Evolutionary conservation across 2,329 filamentous ascomycete genomes (phyloP).

Genomic region (Scedosporium dehoogii): DNA sequence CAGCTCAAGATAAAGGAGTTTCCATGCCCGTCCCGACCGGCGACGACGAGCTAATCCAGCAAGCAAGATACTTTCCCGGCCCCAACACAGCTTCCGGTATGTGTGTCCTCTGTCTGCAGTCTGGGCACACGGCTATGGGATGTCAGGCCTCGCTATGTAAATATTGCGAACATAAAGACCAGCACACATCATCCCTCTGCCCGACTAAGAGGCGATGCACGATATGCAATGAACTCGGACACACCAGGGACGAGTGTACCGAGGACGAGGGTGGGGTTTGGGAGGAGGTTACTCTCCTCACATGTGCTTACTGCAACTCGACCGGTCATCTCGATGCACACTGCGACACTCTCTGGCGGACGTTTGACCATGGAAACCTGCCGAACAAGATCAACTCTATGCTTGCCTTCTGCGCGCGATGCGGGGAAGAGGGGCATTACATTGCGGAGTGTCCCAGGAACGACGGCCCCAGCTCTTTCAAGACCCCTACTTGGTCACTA

Average conservation of each 20-base stretch:
- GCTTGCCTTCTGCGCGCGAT: slow-evolving; percentile 44
- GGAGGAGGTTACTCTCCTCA: slow-evolving; percentile 18
- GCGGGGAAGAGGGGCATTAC: slow-evolving; percentile 45
- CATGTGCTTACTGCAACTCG: slow-evolving; percentile 52
- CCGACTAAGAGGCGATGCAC: slow-evolving; percentile 38
- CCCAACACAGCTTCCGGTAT: slow-evolving; percentile 29
- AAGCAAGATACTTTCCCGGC: slow-evolving; percentile 42
- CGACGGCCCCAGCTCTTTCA: neutral
- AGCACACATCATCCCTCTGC: slow-evolving; percentile 34
- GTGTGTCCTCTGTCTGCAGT: slow-evolving; percentile 42
- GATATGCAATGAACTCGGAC: slow-evolving; percentile 55
- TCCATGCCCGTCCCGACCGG: slow-evolving; percentile 14
- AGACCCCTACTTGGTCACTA: slow-evolving; percentile 41
- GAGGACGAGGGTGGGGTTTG: slow-evolving; percentile 33
- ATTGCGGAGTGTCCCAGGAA: slow-evolving; percentile 39
- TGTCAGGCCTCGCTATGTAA: slow-evolving; percentile 39
- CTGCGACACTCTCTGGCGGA: slow-evolving; percentile 53
- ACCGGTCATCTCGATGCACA: slow-evolving; percentile 46
- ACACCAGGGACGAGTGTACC: slow-evolving; percentile 39
- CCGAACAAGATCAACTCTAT: slow-evolving; percentile 37
- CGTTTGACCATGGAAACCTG: slow-evolving; percentile 22
- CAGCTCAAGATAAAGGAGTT: neutral
- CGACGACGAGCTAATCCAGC: slow-evolving; percentile 26
- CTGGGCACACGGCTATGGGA: slow-evolving; percentile 31
- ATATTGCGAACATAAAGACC: slow-evolving; percentile 34